Evolutionary conservation across 2,329 filamentous ascomycete genomes (phyloP).

Genomic region (Lecanicillium sp.): DNA sequence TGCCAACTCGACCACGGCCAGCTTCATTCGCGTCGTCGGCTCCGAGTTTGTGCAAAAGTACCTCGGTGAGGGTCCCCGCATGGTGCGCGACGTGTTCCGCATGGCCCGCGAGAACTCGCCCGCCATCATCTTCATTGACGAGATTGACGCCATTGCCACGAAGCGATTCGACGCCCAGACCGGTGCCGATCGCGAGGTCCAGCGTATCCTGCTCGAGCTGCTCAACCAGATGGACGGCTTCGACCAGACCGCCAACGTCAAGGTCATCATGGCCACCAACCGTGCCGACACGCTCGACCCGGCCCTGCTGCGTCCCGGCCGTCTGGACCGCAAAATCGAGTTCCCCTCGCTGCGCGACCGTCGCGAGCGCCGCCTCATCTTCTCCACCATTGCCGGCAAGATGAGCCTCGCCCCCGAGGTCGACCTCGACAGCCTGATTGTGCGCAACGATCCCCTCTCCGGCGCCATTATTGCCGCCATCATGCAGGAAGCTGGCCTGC

Average conservation of each 20-base stretch:
- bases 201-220: slow-evolving; percentile 93
- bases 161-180: slow-evolving; percentile 99
- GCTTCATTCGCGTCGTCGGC: slow-evolving; percentile 95
- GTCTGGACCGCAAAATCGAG: slow-evolving; percentile 96
- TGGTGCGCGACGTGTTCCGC: slow-evolving; percentile 98
- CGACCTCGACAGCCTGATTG: slow-evolving; percentile 91
- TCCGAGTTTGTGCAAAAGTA: slow-evolving; percentile 99
- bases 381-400: slow-evolving; percentile 91
- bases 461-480: slow-evolving; percentile 96
- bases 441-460: slow-evolving; percentile 90
- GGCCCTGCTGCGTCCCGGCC: slow-evolving; percentile 85
- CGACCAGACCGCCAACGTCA: slow-evolving; percentile 97
- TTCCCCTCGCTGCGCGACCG: slow-evolving; percentile 93
- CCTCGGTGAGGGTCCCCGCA: slow-evolving; percentile 91
- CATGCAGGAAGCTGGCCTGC: slow-evolving; percentile 96
- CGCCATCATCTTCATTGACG: slow-evolving; percentile 98
- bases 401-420: slow-evolving; percentile 97
- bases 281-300: slow-evolving; percentile 95
- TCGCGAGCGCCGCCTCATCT: slow-evolving; percentile 91
- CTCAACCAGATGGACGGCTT: slow-evolving; percentile 99
- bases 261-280: slow-evolving; percentile 99
- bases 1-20: slow-evolving; percentile 95
- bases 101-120: slow-evolving; percentile 99
- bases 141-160: slow-evolving; percentile 97
- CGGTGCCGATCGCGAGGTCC: slow-evolving; percentile 93